phyloP scores from a whole-genome alignment of 495 filamentous ascomycete genomes.

The Penicillium bialowiezense region DNA sequence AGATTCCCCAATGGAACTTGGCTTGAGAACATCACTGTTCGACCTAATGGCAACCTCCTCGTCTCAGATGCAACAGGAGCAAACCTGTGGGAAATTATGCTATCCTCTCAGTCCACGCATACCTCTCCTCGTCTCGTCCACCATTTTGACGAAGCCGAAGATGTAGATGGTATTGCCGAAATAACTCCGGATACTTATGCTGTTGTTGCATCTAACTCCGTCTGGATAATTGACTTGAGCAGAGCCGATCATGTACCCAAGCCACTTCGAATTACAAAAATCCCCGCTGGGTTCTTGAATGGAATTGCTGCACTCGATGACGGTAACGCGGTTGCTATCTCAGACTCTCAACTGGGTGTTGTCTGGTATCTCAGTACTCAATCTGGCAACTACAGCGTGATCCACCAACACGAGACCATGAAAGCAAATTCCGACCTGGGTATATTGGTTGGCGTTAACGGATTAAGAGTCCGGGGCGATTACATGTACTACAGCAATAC shows the following conservation, averaged over 20 bases:
- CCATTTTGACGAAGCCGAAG: slow-evolving; percentile 9
- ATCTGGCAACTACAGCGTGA: slow-evolving; percentile 30
- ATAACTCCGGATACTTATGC: slow-evolving; percentile 25
- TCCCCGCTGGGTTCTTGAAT: background rate
- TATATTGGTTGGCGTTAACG: slow-evolving; percentile 30
- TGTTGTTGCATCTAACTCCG: slow-evolving; percentile 28
- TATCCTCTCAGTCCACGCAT: slow-evolving; percentile 19
- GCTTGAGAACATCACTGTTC: slow-evolving; percentile 47
- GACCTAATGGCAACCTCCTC: slow-evolving; percentile 43
- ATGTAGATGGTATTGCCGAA: slow-evolving; percentile 31
- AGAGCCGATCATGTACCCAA: no score
- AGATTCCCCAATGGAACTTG: slow-evolving; percentile 33
- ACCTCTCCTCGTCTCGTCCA: slow-evolving; percentile 1
- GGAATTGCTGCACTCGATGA: slow-evolving; percentile 1
- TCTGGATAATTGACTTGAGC: slow-evolving; percentile 31
- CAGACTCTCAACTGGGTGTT: slow-evolving; percentile 35
- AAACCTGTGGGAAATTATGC: slow-evolving; percentile 21
- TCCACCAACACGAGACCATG: slow-evolving; percentile 37
- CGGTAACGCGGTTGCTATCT: slow-evolving; percentile 17
- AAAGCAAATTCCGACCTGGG: slow-evolving; percentile 21
- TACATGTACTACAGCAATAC: slow-evolving; percentile 40
- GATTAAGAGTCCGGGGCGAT: slow-evolving; percentile 22
- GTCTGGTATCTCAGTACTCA: slow-evolving; percentile 35
- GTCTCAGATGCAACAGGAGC: slow-evolving; percentile 35
- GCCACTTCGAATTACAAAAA: background rate